Evolutionary conservation across 768 basidiomycete genomes (phyloP).

Genomic region (Tylopilus intermedius): DNA sequence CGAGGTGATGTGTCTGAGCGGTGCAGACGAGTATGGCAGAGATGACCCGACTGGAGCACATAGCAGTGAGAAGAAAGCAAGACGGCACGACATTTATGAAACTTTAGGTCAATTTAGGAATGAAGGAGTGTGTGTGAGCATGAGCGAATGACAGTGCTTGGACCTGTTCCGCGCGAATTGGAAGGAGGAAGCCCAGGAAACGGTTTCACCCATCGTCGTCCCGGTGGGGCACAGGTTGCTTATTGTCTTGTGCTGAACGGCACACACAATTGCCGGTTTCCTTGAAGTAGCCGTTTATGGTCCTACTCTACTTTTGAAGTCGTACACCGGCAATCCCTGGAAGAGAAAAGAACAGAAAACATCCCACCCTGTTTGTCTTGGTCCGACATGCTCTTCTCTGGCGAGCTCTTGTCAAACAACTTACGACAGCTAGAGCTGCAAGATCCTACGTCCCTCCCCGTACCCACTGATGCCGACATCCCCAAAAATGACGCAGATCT

Average conservation of each 20-base stretch:
- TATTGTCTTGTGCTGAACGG: slow-evolving; percentile 10
- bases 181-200: slow-evolving; percentile 8
- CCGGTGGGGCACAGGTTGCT: slow-evolving; percentile 16
- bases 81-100: slow-evolving; percentile 25
- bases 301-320: neutral
- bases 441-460: slow-evolving; percentile 4
- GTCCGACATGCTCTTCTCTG: neutral
- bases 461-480: slow-evolving; percentile 8
- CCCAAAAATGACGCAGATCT: neutral
- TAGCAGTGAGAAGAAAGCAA: slow-evolving; percentile 22
- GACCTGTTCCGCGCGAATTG: slow-evolving; percentile 6
- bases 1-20: slow-evolving; percentile 21
- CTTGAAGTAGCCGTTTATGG: slow-evolving; percentile 26
- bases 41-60: slow-evolving; percentile 23
- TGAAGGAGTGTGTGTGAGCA: slow-evolving; percentile 20
- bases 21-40: slow-evolving; percentile 33
- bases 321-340: neutral
- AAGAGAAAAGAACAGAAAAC: too few species aligned
- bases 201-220: neutral
- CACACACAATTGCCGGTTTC: slow-evolving; percentile 11
- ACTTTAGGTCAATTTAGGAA: slow-evolving; percentile 32
- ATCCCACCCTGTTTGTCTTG: neutral
- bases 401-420: slow-evolving; percentile 37
- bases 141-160: too few species aligned
- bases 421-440: slow-evolving; percentile 44